Evolutionary conservation across 139 green algal genomes (phyloP).

Genomic region (Tetradesmus lagerheimii): DNA sequence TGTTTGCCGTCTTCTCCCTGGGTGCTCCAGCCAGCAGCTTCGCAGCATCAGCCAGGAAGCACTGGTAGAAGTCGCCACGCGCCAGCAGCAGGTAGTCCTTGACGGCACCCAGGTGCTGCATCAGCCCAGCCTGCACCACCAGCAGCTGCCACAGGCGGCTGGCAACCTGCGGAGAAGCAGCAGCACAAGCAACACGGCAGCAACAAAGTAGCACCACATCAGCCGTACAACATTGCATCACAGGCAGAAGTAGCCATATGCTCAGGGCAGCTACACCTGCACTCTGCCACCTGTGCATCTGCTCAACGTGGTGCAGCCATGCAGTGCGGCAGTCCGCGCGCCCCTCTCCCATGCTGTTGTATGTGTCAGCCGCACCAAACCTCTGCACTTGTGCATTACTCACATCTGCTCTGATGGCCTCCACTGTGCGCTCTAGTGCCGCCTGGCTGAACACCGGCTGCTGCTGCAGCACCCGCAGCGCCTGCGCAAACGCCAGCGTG

Average conservation of each 20-base stretch:
- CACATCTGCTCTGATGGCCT: constrained; percentile 73
- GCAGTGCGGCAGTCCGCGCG: too few species aligned
- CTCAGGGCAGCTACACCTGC: too few species aligned
- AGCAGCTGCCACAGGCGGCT: constrained; percentile 84
- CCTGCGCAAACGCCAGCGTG: constrained; percentile 56
- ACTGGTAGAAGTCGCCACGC: constrained; percentile 86
- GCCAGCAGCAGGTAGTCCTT: constrained; percentile 89
- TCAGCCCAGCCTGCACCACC: constrained; percentile 78
- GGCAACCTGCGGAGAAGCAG: constrained; percentile 65
- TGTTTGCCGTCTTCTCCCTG: constrained; percentile 67
- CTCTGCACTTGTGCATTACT: too few species aligned
- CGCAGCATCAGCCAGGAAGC: constrained; percentile 81
- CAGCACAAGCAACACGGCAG: background rate
- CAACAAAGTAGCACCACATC: too few species aligned
- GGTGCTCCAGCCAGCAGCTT: constrained; percentile 74
- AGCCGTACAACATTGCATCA: too few species aligned
- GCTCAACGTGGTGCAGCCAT: too few species aligned
- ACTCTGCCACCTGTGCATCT: too few species aligned
- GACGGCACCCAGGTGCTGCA: constrained; percentile 77
- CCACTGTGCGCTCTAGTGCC: constrained; percentile 71
- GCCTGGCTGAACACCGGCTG: constrained; percentile 61
- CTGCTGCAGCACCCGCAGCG: constrained; percentile 65
- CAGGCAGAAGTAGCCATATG: too few species aligned
- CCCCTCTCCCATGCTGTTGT: background rate
- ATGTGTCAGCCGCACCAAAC: background rate